Evolutionary conservation across 352 stramenopile species (phyloP).

Genomic region (Pythium aristosporum): DNA sequence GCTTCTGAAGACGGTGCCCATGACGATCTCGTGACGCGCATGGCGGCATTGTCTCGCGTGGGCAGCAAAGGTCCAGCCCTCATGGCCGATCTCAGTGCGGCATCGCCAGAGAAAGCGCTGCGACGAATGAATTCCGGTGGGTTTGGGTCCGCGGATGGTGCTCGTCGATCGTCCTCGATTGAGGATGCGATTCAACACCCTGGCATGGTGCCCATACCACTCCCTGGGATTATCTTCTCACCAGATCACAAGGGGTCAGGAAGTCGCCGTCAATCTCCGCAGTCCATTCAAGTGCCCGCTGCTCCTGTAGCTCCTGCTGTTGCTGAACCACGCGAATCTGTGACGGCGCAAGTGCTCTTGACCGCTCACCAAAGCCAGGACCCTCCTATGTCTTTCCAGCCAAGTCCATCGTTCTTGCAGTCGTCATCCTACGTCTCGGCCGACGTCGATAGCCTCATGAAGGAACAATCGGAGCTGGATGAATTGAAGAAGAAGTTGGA

Average conservation of each 20-base stretch:
- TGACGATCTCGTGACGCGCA: constrained; percentile 66
- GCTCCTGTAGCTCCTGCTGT: neutral
- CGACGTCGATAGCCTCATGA: constrained; percentile 63
- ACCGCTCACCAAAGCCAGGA: constrained; percentile 11
- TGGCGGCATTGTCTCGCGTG: constrained; percentile 64
- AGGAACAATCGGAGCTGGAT: constrained; percentile 69
- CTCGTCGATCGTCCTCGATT: constrained; percentile 14
- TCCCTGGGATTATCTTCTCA: constrained; percentile 40
- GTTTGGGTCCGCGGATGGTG: neutral
- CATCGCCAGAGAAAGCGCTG: constrained; percentile 19
- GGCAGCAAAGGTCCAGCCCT: constrained; percentile 54
- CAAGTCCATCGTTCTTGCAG: constrained; percentile 3
- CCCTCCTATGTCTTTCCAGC: neutral
- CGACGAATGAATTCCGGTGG: constrained; percentile 16
- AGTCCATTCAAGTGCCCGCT: constrained; percentile 1
- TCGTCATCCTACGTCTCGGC: constrained; percentile 30
- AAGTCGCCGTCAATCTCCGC: constrained; percentile 10
- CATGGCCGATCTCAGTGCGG: constrained; percentile 55
- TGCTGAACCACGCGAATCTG: neutral
- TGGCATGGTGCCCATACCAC: constrained; percentile 48
- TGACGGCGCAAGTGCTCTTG: constrained; percentile 14
- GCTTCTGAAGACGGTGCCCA: constrained; percentile 27
- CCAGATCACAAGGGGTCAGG: constrained; percentile 3
- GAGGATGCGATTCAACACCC: constrained; percentile 24
- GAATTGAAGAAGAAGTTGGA: constrained; percentile 59